phyloP scores from a whole-genome alignment of 1,284 basidiomycete genomes.

The Moniliella sp. region DNA sequence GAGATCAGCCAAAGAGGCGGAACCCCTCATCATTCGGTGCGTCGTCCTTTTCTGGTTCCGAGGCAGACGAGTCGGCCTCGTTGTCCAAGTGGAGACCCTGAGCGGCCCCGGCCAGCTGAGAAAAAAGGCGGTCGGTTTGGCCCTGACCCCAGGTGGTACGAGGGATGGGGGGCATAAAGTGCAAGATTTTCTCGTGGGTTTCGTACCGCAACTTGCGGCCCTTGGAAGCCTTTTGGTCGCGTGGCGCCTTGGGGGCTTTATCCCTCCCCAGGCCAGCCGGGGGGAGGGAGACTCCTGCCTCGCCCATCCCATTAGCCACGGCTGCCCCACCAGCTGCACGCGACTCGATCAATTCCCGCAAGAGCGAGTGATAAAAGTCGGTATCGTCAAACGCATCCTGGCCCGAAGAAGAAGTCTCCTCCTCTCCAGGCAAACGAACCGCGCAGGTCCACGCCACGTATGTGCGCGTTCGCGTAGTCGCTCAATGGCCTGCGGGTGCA shows the following conservation, averaged over 20 bases:
- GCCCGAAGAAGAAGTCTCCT: neutral
- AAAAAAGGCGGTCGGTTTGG: conserved; percentile 20
- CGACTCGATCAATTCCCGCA: conserved; percentile 27
- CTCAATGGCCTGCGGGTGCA: conserved; percentile 14
- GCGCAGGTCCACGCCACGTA: conserved; percentile 10
- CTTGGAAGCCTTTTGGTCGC: conserved; percentile 25
- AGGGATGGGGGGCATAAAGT: conserved; percentile 30
- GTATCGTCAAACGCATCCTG: conserved; percentile 26
- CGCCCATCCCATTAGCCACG: neutral
- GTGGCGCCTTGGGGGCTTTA: conserved; percentile 13
- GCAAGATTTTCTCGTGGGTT: conserved; percentile 24
- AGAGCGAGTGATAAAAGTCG: conserved; percentile 24
- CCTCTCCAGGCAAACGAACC: conserved; percentile 5
- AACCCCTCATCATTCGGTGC: no score
- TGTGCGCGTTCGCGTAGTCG: conserved; percentile 20
- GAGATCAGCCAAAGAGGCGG: no score
- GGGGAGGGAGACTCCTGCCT: neutral
- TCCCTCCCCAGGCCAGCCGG: conserved; percentile 1
- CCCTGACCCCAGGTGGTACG: conserved; percentile 12
- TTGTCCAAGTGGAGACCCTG: no score
- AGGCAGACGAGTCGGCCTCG: no score
- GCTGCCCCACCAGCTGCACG: conserved; percentile 4
- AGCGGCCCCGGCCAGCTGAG: no score
- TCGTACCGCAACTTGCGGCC: conserved; percentile 27
- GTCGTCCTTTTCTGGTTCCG: no score